A percentile compares a stretch with the other conserved stretches of the same genome.
phyloP scores from a whole-genome alignment of 2,329 filamentous ascomycete genomes.

The Clonostachys rhizophaga region DNA sequence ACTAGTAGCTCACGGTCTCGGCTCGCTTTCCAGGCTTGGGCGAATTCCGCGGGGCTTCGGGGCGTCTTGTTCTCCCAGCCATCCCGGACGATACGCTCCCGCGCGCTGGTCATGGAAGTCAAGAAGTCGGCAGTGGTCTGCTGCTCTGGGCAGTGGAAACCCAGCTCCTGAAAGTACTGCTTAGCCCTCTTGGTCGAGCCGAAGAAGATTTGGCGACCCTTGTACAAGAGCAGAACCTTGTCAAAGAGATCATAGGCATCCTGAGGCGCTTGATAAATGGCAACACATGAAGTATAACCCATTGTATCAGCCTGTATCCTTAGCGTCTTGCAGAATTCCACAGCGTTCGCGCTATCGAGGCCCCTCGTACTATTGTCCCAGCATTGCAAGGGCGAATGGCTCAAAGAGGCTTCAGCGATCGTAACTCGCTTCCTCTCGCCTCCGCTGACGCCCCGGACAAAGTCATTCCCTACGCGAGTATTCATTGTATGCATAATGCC shows the following conservation, averaged over 20 bases:
- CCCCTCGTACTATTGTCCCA: conserved; percentile 45
- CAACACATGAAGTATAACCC: conserved; percentile 39
- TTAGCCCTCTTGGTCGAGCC: conserved; percentile 54
- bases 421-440: conserved; percentile 37
- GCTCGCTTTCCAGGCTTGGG: conserved; percentile 15
- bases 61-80: conserved; percentile 40
- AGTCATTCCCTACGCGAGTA: conserved; percentile 48
- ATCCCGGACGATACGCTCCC: conserved; percentile 48
- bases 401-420: conserved; percentile 18
- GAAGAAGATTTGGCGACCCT: conserved; percentile 60
- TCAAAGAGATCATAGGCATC: conserved; percentile 52
- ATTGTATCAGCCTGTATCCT: conserved; percentile 40
- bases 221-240: conserved; percentile 65
- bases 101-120: conserved; percentile 61
- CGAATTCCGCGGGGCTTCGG: conserved; percentile 20
- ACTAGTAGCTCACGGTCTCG: conserved; percentile 12
- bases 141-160: conserved; percentile 61
- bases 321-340: conserved; percentile 48
- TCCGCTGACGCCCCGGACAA: conserved; percentile 45
- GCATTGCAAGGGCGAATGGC: conserved; percentile 14
- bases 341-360: conserved; percentile 45
- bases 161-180: conserved; percentile 62
- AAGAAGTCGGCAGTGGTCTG: conserved; percentile 69
- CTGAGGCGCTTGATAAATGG: conserved; percentile 52
- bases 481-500: conserved; percentile 50